Evolutionary conservation across 1,139 yeast genomes (phyloP), one percentile per base, ranked within the genome.

Genomic region (Taphrina sp.): DNA sequence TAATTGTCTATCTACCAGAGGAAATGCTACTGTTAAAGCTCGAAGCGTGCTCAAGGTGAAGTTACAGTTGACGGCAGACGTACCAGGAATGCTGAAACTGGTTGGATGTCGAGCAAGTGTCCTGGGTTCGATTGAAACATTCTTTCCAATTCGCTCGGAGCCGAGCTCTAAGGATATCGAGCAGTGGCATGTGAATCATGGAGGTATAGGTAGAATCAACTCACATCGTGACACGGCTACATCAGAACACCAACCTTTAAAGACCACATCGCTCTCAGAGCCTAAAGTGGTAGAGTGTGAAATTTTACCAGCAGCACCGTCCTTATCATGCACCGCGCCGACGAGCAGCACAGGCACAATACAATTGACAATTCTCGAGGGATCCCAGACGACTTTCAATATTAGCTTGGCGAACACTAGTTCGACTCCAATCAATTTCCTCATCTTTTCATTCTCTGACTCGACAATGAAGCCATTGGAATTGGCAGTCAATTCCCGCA

Each of bases 301-400:
- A 35, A n/a, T 59, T 62, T n/a, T 39, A 23, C 43, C 49, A 5
- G 36, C 58, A 22, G 38, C 41, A 12, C 55, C 58, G 14, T 38
- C 33, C 22, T 29, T 44, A 10, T n/a, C n/a, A n/a, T n/a, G n/a
- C n/a, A n/a, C n/a, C n/a, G n/a, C n/a, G n/a, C n/a, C n/a, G n/a
- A n/a, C n/a, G n/a, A n/a, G n/a, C n/a, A n/a, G n/a, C n/a, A n/a
- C n/a, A n/a, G n/a, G n/a, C n/a, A n/a, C n/a, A n/a, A 3, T 33
- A 4, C 33, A 47, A 22, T 65, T 83, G 2, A 83, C 86, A 88
- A 68, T 87, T n/a, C 69, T 87, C 20, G 95, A 87, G 65, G 95
- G 95, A 3, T 95, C 88, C 62, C 71, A 72, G 51, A 74, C 74
- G 54, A 64, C 69, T 2, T 79, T 85, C 58, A 70, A 76, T 0